phyloP scores from a whole-genome alignment of 306 rosid species.

The Prunus mira region DNA sequence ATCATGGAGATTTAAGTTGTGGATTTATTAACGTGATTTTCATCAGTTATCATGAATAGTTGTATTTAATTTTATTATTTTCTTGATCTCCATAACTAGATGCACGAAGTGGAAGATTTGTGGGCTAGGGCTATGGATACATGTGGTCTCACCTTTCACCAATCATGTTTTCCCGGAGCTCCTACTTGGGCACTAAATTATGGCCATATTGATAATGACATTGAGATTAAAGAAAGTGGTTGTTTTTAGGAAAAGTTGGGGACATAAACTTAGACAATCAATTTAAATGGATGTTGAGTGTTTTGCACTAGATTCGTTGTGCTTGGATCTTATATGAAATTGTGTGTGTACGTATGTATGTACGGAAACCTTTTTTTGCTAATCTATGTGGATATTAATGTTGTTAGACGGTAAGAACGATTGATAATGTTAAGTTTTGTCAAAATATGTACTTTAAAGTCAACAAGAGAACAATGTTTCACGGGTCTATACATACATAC shows the following conservation, averaged over 20 bases:
- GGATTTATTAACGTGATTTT: neutral
- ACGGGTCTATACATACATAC: no score
- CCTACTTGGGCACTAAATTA: neutral
- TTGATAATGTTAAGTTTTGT: no score
- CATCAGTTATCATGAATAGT: neutral
- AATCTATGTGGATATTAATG: no score
- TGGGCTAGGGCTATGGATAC: neutral
- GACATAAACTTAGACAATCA: neutral
- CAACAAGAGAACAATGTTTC: no score
- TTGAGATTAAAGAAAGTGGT: neutral
- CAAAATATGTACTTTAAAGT: no score
- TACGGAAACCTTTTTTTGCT: no score
- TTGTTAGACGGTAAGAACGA: no score
- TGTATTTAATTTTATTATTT: neutral
- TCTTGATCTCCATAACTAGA: no score
- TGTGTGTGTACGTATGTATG: no score
- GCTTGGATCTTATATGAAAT: no score
- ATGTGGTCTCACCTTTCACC: neutral
- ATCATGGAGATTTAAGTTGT: neutral
- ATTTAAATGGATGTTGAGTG: neutral
- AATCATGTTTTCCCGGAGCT: neutral
- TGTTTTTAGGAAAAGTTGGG: neutral
- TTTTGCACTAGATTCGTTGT: no score
- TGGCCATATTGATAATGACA: neutral
- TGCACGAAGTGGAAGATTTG: neutral